Conservation (phyloP, 495 filamentous ascomycete species). For the Penicillium ochrochloron region DNA sequence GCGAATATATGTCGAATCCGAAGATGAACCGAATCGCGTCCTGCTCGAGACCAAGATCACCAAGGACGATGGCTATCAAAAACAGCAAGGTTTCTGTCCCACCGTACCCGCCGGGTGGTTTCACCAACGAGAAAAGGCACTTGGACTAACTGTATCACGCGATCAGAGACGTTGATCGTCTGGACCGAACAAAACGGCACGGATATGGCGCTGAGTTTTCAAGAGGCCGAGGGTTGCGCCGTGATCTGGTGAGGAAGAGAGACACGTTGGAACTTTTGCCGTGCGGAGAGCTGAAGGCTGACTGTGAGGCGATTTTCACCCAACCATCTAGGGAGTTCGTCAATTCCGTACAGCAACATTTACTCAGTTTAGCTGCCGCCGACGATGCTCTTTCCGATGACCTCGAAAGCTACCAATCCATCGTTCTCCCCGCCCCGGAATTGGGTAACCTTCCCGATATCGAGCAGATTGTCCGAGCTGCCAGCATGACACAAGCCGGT, state of each 20-base stretch:
- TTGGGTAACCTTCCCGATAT: slow-evolving; percentile 82
- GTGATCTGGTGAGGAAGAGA: slow-evolving; percentile 74
- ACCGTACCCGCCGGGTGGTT: slow-evolving; percentile 15
- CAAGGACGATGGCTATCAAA: slow-evolving; percentile 96
- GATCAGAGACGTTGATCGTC: slow-evolving; percentile 89
- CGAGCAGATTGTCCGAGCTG: slow-evolving; percentile 76
- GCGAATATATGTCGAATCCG: slow-evolving; percentile 87
- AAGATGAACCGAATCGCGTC: slow-evolving; percentile 82
- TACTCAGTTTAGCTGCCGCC: slow-evolving; percentile 55
- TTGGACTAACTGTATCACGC: slow-evolving; percentile 34
- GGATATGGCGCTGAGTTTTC: slow-evolving; percentile 98
- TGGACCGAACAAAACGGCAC: slow-evolving; percentile 89
- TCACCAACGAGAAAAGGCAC: slow-evolving; percentile 15
- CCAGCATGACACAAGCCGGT: slow-evolving; percentile 72
- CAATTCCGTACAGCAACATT: slow-evolving; percentile 75
- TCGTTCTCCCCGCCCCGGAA: slow-evolving; percentile 77
- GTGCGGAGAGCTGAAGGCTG: slow-evolving; percentile 16
- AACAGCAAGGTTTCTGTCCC: slow-evolving; percentile 82
- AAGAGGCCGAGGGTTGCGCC: slow-evolving; percentile 93
- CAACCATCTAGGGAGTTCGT: slow-evolving; percentile 80
- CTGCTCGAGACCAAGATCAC: slow-evolving; percentile 86
- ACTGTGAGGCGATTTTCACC: slow-evolving; percentile 11
- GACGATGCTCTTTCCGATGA: slow-evolving; percentile 93
- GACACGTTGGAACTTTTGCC: background rate
- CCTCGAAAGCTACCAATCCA: slow-evolving; percentile 68